Percentiles rank a stretch among this genome's conserved stretches.
phyloP scores from a whole-genome alignment of 1,284 basidiomycete genomes.

The Leccinum griseonigrum region DNA sequence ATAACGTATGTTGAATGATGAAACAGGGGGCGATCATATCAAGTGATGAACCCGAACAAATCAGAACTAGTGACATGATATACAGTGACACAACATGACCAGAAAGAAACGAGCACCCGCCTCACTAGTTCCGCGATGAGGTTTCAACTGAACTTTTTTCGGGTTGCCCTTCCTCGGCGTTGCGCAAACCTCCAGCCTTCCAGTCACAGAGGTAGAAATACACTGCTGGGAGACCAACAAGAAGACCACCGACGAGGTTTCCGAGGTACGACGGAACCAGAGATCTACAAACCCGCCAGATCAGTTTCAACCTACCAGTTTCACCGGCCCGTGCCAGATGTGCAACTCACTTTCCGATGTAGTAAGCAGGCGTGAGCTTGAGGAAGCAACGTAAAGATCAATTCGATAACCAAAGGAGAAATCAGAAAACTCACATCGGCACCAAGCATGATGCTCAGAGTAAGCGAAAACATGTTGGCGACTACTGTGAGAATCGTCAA shows the following conservation, averaged over 20 bases:
- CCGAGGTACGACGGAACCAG: conserved; percentile 67
- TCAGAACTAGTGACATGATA: not conserved
- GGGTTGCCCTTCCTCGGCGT: conserved; percentile 35
- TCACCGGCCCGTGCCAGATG: not conserved
- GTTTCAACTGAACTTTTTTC: conserved; percentile 13
- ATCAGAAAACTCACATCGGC: conserved; percentile 46
- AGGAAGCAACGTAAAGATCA: conserved; percentile 6
- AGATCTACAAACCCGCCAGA: conserved; percentile 40
- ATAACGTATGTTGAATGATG: not conserved
- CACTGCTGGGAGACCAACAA: conserved; percentile 59
- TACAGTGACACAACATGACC: not conserved
- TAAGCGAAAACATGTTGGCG: conserved; percentile 75
- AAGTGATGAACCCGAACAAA: not conserved
- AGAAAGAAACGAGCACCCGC: conserved; percentile 22
- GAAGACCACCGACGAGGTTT: conserved; percentile 64
- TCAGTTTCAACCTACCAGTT: not conserved
- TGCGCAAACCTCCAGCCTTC: conserved; percentile 37
- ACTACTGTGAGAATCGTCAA: conserved; percentile 39
- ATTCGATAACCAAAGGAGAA: not conserved
- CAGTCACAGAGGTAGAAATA: conserved; percentile 63
- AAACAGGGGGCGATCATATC: not conserved
- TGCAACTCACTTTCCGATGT: conserved; percentile 61
- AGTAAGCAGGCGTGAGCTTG: conserved; percentile 53
- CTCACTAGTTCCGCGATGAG: conserved; percentile 48
- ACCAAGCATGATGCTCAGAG: conserved; percentile 71